Percentiles rank a stretch among this genome's conserved stretches.
phyloP scores from a whole-genome alignment of 1,139 yeast species.

The Ogataea hybrid region DNA sequence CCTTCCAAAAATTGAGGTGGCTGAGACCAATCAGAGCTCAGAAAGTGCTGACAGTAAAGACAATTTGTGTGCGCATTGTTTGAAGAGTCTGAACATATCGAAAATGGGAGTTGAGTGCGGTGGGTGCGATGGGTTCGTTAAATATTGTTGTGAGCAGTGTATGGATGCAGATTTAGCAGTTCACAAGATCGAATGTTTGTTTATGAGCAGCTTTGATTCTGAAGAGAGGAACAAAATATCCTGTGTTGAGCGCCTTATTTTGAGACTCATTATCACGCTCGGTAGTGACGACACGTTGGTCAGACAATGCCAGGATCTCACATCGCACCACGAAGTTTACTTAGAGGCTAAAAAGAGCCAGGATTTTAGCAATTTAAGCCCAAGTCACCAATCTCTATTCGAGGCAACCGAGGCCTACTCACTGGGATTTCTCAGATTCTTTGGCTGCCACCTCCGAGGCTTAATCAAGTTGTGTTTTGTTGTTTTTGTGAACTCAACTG shows the following conservation, averaged over 20 bases:
- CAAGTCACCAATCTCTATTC: slow-evolving; percentile 5
- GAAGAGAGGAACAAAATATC: slow-evolving; percentile 6
- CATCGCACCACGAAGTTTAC: slow-evolving; percentile 22
- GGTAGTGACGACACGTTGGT: slow-evolving; percentile 6
- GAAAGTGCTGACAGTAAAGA: slow-evolving; percentile 11
- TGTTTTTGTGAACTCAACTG: slow-evolving; percentile 32
- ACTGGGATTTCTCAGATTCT: slow-evolving; percentile 12
- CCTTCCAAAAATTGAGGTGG: slow-evolving; percentile 19
- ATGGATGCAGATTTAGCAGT: slow-evolving; percentile 14
- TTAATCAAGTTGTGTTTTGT: slow-evolving; percentile 21
- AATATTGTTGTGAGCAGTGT: slow-evolving; percentile 23
- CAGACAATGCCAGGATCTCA: slow-evolving; percentile 17
- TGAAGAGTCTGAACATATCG: slow-evolving; percentile 8
- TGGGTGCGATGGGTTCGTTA: slow-evolving; percentile 14
- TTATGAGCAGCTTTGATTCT: slow-evolving; percentile 6
- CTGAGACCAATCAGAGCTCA: slow-evolving; percentile 8
- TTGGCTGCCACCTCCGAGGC: slow-evolving; percentile 18
- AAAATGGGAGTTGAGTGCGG: slow-evolving; percentile 7
- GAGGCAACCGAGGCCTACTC: slow-evolving; percentile 9
- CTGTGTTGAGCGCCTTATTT: slow-evolving; percentile 16
- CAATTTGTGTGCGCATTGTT: slow-evolving; percentile 16
- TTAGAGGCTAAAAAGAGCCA: slow-evolving; percentile 3
- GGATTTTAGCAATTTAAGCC: neutral
- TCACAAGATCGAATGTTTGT: slow-evolving; percentile 25
- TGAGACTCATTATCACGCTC: slow-evolving; percentile 17